Percentiles rank a stretch among this genome's conserved stretches.
phyloP scores from a whole-genome alignment of 495 filamentous ascomycete genomes.

The Talaromyces wortmannii region DNA sequence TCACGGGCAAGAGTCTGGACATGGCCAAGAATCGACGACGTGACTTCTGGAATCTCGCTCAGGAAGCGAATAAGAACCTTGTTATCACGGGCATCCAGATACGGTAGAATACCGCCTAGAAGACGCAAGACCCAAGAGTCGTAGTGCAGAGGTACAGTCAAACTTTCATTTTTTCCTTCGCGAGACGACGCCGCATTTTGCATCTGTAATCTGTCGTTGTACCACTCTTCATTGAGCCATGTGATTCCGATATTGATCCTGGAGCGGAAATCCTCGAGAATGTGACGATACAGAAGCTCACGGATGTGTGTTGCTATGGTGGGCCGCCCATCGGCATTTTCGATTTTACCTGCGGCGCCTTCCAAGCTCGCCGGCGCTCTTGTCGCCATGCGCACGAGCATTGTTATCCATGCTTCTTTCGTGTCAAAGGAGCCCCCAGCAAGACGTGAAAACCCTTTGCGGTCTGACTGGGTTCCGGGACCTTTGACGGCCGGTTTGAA shows the following conservation, averaged over 20 bases:
- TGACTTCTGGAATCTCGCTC: constrained; percentile 82
- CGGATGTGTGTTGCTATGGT: constrained; percentile 62
- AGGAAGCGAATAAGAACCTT: constrained; percentile 85
- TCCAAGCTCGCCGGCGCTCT: constrained; percentile 65
- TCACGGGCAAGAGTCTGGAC: constrained; percentile 80
- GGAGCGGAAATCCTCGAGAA: constrained; percentile 83
- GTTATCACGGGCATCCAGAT: constrained; percentile 73
- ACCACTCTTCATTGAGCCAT: constrained; percentile 98
- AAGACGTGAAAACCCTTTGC: constrained; percentile 66
- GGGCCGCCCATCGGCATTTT: constrained; percentile 4
- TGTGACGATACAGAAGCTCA: constrained; percentile 71
- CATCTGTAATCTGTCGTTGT: constrained; percentile 71
- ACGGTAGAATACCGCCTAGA: constrained; percentile 80
- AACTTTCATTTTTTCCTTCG: constrained; percentile 29
- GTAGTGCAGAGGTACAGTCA: constrained; percentile 52
- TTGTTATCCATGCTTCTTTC: constrained; percentile 82
- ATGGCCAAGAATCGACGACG: constrained; percentile 57
- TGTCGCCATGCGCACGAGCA: constrained; percentile 81
- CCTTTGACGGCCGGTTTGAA: constrained; percentile 26
- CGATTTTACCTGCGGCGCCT: constrained; percentile 24
- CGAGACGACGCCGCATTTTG: constrained; percentile 28
- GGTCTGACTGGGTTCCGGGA: background rate
- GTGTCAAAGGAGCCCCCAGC: constrained; percentile 76
- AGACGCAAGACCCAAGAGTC: constrained; percentile 72
- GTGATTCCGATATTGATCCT: constrained; percentile 80